phyloP scores from a whole-genome alignment of 2,329 filamentous ascomycete genomes.

The Monilinia fructigena region DNA sequence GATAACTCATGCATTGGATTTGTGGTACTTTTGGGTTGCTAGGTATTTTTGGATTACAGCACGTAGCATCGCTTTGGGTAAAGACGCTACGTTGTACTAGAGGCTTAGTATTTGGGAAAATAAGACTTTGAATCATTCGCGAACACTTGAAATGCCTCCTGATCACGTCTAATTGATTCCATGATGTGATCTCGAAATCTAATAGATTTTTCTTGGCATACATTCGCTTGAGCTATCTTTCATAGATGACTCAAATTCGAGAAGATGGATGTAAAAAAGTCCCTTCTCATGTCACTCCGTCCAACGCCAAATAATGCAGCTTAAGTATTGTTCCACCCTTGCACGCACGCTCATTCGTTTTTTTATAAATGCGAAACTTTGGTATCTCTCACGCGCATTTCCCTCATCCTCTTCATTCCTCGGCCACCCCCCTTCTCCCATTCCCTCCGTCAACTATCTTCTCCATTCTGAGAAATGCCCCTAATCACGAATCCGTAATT shows the following conservation, averaged over 20 bases:
- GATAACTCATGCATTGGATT: slow-evolving; percentile 23
- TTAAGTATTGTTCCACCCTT: background rate
- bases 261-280: slow-evolving; percentile 4
- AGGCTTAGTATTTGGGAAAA: background rate
- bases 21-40: slow-evolving; percentile 8
- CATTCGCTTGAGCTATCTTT: background rate
- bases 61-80: slow-evolving; percentile 11
- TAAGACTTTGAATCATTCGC: background rate
- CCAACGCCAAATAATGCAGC: slow-evolving; percentile 22
- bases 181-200: slow-evolving; percentile 6
- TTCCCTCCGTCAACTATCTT: background rate
- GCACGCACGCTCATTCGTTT: background rate
- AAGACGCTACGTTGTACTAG: slow-evolving; percentile 1
- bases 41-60: slow-evolving; percentile 14
- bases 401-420: background rate
- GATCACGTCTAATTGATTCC: background rate
- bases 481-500: background rate
- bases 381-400: slow-evolving; percentile 7
- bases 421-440: background rate
- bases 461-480: background rate
- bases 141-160: background rate
- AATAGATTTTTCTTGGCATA: background rate
- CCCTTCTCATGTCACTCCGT: slow-evolving; percentile 13
- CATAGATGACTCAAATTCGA: background rate
- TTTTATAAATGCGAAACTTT: slow-evolving; percentile 15